A percentile compares a stretch with the other conserved stretches of the same genome.
Conservation (phyloP, 225 moss, liverwort and hornwort genomes). For the Physcomitrellopsis africana region DNA sequence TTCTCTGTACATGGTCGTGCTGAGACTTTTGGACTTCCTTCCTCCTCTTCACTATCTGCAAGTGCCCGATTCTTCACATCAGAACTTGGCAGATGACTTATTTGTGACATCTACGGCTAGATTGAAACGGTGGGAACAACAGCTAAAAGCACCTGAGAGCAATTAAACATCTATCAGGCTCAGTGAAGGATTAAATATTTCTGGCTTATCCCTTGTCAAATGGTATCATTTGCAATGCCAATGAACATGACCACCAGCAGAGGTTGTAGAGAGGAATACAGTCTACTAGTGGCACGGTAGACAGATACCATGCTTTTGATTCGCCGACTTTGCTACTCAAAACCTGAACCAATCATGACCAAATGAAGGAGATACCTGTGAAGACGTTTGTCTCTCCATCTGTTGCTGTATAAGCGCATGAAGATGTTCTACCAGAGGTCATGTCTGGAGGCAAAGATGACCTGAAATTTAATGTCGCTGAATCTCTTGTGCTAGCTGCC, state of each 20-base stretch:
- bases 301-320: too few relatives aligned
- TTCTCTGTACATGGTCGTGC: conserved; percentile 16
- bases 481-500: conserved; percentile 4
- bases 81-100: conserved; percentile 7
- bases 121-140: too few relatives aligned
- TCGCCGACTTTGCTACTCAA: not conserved
- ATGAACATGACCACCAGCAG: too few relatives aligned
- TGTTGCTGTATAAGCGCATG: conserved; percentile 20
- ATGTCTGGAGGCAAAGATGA: conserved; percentile 24
- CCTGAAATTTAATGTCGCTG: conserved; percentile 18
- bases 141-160: too few relatives aligned
- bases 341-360: conserved; percentile 1
- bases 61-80: conserved; percentile 22
- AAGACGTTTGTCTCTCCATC: conserved; percentile 33
- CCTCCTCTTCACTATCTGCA: conserved; percentile 49
- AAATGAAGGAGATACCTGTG: conserved; percentile 33
- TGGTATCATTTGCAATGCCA: too few relatives aligned
- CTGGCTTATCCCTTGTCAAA: too few relatives aligned
- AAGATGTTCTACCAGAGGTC: conserved; percentile 23
- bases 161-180: too few relatives aligned
- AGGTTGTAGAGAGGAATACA: too few relatives aligned
- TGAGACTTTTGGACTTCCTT: conserved; percentile 11
- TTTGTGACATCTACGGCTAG: too few relatives aligned
- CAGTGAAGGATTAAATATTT: too few relatives aligned
- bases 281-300: too few relatives aligned